Percentiles rank a stretch among this genome's conserved stretches.
Evolutionary conservation across 768 basidiomycete genomes (phyloP).

Genomic region (Dioszegia aurantiaca): DNA sequence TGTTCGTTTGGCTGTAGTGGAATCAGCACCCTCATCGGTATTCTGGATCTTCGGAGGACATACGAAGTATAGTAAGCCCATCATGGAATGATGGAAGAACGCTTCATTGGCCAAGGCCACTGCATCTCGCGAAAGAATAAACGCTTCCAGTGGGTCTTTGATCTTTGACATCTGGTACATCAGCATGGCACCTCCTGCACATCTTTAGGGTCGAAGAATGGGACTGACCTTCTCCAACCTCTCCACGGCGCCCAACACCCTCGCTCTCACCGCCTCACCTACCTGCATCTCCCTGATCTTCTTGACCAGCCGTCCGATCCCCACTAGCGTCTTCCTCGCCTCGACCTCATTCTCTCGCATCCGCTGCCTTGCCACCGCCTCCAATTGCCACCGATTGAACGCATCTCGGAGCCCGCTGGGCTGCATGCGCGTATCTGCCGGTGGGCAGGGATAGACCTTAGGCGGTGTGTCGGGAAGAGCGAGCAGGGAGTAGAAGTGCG

Average conservation of each 20-base stretch:
- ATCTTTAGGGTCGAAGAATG: neutral
- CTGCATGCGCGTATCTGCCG: constrained; percentile 25
- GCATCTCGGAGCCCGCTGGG: constrained; percentile 21
- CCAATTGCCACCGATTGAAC: constrained; percentile 75
- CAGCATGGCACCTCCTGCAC: constrained; percentile 2
- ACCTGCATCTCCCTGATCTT: constrained; percentile 93
- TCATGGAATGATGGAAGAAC: constrained; percentile 95
- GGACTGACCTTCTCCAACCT: constrained; percentile 68
- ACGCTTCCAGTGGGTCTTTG: constrained; percentile 19
- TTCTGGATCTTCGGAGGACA: constrained; percentile 17
- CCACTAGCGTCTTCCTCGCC: constrained; percentile 70
- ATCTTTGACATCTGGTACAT: constrained; percentile 17
- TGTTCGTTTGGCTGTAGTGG: constrained; percentile 80
- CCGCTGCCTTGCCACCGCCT: constrained; percentile 70
- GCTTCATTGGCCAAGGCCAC: constrained; percentile 58
- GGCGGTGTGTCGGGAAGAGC: constrained; percentile 67
- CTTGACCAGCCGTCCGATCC: constrained; percentile 77
- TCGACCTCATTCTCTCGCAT: constrained; percentile 66
- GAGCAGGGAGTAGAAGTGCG: constrained; percentile 75
- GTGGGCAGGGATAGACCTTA: constrained; percentile 52
- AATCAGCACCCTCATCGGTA: constrained; percentile 4
- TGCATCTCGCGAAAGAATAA: constrained; percentile 39
- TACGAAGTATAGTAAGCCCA: constrained; percentile 86
- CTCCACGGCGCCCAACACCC: constrained; percentile 67
- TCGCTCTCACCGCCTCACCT: constrained; percentile 67